These are phyloP conservation scores for Arachnomyces sp. DNA, from an alignment of 2,329 filamentous ascomycete genomes.

Conservation along the genomic window DNA sequence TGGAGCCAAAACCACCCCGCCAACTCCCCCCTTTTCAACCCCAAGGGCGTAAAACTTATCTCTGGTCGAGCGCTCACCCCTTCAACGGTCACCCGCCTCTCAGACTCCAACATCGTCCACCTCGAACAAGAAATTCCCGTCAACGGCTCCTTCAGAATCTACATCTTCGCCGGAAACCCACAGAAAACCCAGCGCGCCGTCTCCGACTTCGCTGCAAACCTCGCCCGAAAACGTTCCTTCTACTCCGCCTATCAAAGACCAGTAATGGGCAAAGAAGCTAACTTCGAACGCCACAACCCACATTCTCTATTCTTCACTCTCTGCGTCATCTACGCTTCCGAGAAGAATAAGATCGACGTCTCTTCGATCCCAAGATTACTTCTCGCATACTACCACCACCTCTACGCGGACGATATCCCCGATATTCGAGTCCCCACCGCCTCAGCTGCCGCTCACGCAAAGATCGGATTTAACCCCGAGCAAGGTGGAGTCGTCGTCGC, in stretches of 20 bases:
- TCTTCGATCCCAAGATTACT: slow-evolving; percentile 61
- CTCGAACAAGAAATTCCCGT: slow-evolving; percentile 82
- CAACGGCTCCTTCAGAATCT: slow-evolving; percentile 81
- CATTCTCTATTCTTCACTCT: slow-evolving; percentile 76
- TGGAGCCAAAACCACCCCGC: slow-evolving; percentile 68
- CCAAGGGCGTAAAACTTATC: slow-evolving; percentile 55
- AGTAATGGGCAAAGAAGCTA: slow-evolving; percentile 51
- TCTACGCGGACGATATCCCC: slow-evolving; percentile 79
- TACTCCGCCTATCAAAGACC: slow-evolving; percentile 56
- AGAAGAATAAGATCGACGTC: slow-evolving; percentile 64
- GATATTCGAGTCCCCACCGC: slow-evolving; percentile 62
- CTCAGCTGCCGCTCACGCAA: slow-evolving; percentile 68
- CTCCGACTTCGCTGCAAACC: slow-evolving; percentile 57
- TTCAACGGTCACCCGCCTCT: slow-evolving; percentile 73
- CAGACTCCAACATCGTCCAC: slow-evolving; percentile 82
- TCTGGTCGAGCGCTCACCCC: slow-evolving; percentile 70
- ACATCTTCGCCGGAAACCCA: slow-evolving; percentile 70
- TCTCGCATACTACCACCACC: slow-evolving; percentile 66
- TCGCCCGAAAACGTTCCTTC: slow-evolving; percentile 63
- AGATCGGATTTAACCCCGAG: slow-evolving; percentile 70
- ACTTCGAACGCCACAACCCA: slow-evolving; percentile 74
- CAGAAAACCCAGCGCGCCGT: slow-evolving; percentile 54
- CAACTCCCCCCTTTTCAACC: slow-evolving; percentile 60
- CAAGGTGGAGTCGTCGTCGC: slow-evolving; percentile 74
- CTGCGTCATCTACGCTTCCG: slow-evolving; percentile 63